Evolutionary conservation across 148 eudicot species (phyloP).

Genomic region (Fallopia convolvulus): DNA sequence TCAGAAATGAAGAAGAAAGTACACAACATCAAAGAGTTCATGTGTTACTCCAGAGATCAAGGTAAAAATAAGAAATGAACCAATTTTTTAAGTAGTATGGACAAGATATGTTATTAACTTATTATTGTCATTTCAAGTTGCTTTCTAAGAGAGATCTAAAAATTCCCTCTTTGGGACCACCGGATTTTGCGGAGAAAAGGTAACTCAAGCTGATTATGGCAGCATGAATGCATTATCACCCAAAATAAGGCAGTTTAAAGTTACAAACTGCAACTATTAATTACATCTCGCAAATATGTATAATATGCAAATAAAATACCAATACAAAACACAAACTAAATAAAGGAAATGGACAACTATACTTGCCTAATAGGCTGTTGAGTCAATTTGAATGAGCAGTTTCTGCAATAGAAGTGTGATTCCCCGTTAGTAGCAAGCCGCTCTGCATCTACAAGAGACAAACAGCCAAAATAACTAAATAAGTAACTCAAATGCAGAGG

Average conservation of each 20-base stretch:
- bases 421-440: slow-evolving; percentile 39
- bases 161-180: neutral
- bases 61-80: neutral
- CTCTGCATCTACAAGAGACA: slow-evolving; percentile 37
- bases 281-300: neutral
- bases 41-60: neutral
- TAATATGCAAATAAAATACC: neutral
- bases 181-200: neutral
- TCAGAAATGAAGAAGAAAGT: no score
- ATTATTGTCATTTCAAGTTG: neutral
- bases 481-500: neutral
- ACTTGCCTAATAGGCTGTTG: slow-evolving; percentile 41
- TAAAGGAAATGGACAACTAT: neutral
- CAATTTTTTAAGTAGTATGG: neutral
- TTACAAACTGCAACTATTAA: neutral
- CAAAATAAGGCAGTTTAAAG: neutral
- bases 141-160: neutral
- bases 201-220: neutral
- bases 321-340: neutral
- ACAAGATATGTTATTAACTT: neutral
- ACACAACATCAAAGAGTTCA: neutral
- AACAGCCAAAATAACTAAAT: neutral
- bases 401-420: slow-evolving; percentile 64
- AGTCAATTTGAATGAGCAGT: slow-evolving; percentile 52
- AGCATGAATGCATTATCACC: neutral